Percentiles rank a stretch among this genome's conserved stretches.
phyloP scores from a whole-genome alignment of 2,329 filamentous ascomycete genomes.

The Penicillium palitans region DNA sequence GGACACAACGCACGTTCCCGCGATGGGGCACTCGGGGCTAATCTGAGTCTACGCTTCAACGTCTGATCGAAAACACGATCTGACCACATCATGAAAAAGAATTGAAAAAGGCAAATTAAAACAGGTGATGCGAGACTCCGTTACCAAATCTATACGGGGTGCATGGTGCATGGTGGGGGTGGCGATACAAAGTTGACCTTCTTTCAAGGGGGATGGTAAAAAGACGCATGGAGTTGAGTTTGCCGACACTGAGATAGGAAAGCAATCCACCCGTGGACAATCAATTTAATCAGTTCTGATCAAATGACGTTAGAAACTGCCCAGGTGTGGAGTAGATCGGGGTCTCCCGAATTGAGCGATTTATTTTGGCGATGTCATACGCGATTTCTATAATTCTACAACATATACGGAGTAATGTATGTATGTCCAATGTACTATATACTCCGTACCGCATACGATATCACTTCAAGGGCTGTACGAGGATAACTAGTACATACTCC shows the following conservation, averaged over 20 bases:
- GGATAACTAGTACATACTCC: background rate
- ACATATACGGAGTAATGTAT: too few relatives aligned
- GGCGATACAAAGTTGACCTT: conserved; percentile 2
- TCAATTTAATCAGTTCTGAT: background rate
- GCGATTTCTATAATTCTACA: too few relatives aligned
- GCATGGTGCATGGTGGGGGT: conserved; percentile 19
- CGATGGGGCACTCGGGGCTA: background rate
- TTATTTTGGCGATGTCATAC: background rate
- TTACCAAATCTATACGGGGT: background rate
- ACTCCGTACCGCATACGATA: too few relatives aligned
- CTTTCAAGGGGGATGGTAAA: background rate
- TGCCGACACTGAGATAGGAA: background rate
- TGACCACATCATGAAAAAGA: background rate
- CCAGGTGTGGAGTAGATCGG: conserved; percentile 1
- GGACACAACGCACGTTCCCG: background rate
- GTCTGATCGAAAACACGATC: conserved; percentile 6
- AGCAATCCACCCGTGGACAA: background rate
- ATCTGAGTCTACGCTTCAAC: background rate
- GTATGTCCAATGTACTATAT: too few relatives aligned
- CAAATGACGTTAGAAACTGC: conserved; percentile 1
- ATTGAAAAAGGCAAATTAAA: background rate
- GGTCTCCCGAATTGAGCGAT: conserved; percentile 1
- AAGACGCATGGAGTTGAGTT: background rate
- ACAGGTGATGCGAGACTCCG: background rate
- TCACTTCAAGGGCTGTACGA: background rate